phyloP scores from a whole-genome alignment of 768 basidiomycete species.

The Phlebiopsis gigantea region DNA sequence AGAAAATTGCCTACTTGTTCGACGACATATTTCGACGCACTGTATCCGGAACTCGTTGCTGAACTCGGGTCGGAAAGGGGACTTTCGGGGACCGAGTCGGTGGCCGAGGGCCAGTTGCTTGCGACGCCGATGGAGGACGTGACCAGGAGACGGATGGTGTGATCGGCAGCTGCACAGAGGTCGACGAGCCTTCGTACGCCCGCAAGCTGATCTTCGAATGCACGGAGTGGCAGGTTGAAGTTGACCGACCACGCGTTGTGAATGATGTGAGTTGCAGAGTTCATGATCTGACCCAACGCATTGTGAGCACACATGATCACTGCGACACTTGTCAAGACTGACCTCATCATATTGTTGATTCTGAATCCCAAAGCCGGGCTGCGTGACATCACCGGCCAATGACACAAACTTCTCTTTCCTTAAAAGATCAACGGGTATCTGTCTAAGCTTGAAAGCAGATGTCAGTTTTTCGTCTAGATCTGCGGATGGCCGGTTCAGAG shows the following conservation, averaged over 20 bases:
- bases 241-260: slow-evolving; percentile 20
- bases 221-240: slow-evolving; percentile 18
- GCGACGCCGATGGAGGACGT: slow-evolving; percentile 18
- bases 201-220: slow-evolving; percentile 17
- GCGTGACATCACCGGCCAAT: neutral
- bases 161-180: neutral
- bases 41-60: slow-evolving; percentile 32
- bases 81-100: slow-evolving; percentile 8
- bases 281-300: no score
- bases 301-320: no score
- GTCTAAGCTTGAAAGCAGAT: slow-evolving; percentile 11
- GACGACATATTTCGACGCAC: slow-evolving; percentile 38
- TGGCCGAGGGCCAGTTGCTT: neutral
- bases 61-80: slow-evolving; percentile 20
- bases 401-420: neutral
- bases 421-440: slow-evolving; percentile 9
- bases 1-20: slow-evolving; percentile 24
- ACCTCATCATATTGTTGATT: neutral
- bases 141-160: slow-evolving; percentile 13
- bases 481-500: slow-evolving; percentile 13
- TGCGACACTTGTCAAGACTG: no score
- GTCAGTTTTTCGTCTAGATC: slow-evolving; percentile 9
- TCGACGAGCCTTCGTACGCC: slow-evolving; percentile 18
- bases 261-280: slow-evolving; percentile 12
- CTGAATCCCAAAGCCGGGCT: neutral